A percentile compares a stretch with the other conserved stretches of the same genome.
Evolutionary conservation across 768 basidiomycete genomes (phyloP).

Genomic region (Lepiota venenata): DNA sequence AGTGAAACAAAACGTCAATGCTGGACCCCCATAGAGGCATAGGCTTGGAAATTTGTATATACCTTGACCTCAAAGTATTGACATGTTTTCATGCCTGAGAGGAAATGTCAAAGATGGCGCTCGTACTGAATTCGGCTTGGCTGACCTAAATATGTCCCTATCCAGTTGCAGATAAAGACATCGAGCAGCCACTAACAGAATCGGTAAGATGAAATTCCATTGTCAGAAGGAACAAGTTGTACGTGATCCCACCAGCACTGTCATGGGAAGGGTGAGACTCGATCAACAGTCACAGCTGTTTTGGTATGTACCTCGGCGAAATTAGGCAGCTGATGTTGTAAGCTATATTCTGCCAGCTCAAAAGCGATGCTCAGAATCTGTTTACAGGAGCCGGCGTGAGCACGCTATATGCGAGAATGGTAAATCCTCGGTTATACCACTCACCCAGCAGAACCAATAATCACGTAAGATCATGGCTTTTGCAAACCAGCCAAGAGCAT

Average conservation of each 20-base stretch:
- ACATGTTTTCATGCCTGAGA: constrained; percentile 79
- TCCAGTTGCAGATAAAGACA: constrained; percentile 85
- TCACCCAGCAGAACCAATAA: constrained; percentile 93
- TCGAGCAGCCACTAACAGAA: constrained; percentile 75
- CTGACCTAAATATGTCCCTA: constrained; percentile 78
- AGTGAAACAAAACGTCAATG: constrained; percentile 14
- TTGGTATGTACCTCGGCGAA: constrained; percentile 69
- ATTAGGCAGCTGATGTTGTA: constrained; percentile 86
- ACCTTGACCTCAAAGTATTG: constrained; percentile 89
- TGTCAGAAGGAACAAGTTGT: constrained; percentile 25
- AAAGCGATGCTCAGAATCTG: constrained; percentile 87
- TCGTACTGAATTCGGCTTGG: constrained; percentile 11
- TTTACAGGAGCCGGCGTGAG: constrained; percentile 14
- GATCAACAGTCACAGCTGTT: constrained; percentile 10
- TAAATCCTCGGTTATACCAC: constrained; percentile 16
- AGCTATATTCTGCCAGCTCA: constrained; percentile 84
- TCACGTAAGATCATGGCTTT: constrained; percentile 88
- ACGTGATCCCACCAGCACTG: constrained; percentile 96
- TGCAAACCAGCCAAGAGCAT: constrained; percentile 86
- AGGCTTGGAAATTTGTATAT: constrained; percentile 17
- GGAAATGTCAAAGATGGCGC: constrained; percentile 17
- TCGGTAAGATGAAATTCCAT: constrained; percentile 10
- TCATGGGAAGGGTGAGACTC: constrained; percentile 14
- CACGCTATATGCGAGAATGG: constrained; percentile 3
- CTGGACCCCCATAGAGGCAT: background rate